Evolutionary conservation across 495 filamentous ascomycete genomes (phyloP).

Genomic region (Annulohypoxylon moriforme): DNA sequence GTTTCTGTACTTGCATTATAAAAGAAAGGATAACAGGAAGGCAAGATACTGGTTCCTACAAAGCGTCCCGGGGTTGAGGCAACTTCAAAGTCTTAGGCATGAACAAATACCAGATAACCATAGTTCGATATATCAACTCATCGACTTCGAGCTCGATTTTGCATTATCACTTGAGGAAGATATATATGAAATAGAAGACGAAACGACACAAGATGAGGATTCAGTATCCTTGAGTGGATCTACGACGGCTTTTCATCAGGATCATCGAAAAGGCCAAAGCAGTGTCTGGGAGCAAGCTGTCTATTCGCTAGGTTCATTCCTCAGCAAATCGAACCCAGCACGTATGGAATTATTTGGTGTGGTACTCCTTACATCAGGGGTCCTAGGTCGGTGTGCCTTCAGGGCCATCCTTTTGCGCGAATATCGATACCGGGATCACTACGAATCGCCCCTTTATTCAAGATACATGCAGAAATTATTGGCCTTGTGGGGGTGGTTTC

Average conservation of each 20-base stretch:
- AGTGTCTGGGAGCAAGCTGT: neutral
- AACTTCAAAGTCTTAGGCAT: neutral
- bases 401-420: too few relatives aligned
- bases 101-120: neutral
- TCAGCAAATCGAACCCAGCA: neutral
- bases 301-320: neutral
- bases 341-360: neutral
- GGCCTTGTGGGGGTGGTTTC: too few relatives aligned
- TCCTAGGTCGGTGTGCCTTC: too few relatives aligned
- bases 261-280: neutral
- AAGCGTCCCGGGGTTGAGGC: neutral
- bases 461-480: too few relatives aligned
- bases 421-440: too few relatives aligned
- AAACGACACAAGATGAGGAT: neutral
- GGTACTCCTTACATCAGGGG: neutral
- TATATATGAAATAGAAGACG: neutral
- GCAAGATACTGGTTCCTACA: neutral
- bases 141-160: neutral
- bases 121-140: neutral
- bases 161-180: too few relatives aligned
- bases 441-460: too few relatives aligned
- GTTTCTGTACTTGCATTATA: too few relatives aligned
- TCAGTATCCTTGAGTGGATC: neutral
- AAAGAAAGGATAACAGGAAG: too few relatives aligned
- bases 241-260: too few relatives aligned